Evolutionary conservation across 306 rosid species (phyloP).

Genomic region (Vachellia pachyceras): DNA sequence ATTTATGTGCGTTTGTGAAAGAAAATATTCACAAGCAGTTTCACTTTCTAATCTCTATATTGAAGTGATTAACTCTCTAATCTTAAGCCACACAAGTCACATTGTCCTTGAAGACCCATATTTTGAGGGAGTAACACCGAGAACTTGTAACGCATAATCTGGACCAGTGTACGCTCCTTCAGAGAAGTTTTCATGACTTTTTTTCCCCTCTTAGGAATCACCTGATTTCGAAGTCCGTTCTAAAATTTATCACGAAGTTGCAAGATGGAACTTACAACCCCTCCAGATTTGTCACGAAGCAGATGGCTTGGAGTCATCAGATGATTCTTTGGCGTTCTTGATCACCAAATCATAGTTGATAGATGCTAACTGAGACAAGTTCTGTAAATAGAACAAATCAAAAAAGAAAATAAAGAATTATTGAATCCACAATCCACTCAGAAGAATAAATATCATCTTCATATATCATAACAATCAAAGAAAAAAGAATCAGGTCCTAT

Average conservation of each 20-base stretch:
- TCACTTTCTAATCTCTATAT: too few relatives aligned
- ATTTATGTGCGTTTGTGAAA: too few relatives aligned
- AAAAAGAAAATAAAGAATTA: neutral
- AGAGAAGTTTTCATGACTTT: neutral
- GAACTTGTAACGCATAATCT: too few relatives aligned
- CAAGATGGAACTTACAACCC: constrained; percentile 40
- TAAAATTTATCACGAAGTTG: neutral
- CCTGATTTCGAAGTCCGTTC: constrained; percentile 25
- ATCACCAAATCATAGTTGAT: constrained; percentile 82
- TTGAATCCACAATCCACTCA: constrained; percentile 3
- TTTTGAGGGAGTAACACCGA: too few relatives aligned
- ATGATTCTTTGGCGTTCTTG: constrained; percentile 68
- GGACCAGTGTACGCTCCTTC: neutral
- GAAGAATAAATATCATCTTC: constrained; percentile 16
- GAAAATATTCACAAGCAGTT: too few relatives aligned
- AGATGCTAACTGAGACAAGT: constrained; percentile 90
- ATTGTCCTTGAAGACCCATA: too few relatives aligned
- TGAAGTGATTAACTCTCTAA: too few relatives aligned
- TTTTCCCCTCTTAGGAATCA: constrained; percentile 21
- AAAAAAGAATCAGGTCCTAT: neutral
- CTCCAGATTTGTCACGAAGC: constrained; percentile 50
- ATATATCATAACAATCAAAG: neutral
- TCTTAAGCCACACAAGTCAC: too few relatives aligned
- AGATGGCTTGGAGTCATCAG: constrained; percentile 60
- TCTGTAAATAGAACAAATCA: constrained; percentile 54